These are phyloP conservation scores for Striga asiatica DNA, from an alignment of 257 asterid species.

Conservation along the genomic window DNA sequence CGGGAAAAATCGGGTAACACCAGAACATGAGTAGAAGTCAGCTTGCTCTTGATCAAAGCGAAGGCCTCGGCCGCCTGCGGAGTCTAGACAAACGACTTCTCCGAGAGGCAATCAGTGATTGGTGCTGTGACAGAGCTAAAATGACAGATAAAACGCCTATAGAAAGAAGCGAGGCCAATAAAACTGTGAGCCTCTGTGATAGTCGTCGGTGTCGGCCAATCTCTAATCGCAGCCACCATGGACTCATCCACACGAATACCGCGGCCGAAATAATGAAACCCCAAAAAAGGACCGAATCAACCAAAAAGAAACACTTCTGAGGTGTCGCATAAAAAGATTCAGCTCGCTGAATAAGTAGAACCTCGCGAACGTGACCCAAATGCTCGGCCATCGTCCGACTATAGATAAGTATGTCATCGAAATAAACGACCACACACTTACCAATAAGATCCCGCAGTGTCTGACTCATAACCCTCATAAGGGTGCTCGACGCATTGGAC, in stretches of 20 bases:
- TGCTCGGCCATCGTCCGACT: too few relatives aligned
- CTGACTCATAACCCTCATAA: too few relatives aligned
- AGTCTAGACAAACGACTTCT: not conserved
- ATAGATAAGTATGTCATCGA: too few relatives aligned
- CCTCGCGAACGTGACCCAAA: too few relatives aligned
- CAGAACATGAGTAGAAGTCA: not conserved
- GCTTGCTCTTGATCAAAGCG: not conserved
- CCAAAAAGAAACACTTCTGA: too few relatives aligned
- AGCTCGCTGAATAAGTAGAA: too few relatives aligned
- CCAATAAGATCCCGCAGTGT: too few relatives aligned
- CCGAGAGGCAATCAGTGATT: not conserved
- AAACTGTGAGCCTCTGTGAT: not conserved
- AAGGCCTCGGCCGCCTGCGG: not conserved
- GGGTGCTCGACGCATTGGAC: too few relatives aligned
- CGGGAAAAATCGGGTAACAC: not conserved
- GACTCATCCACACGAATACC: not conserved
- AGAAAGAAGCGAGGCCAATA: not conserved
- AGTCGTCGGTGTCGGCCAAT: not conserved
- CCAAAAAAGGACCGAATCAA: not conserved
- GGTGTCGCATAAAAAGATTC: not conserved
- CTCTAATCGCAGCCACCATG: not conserved
- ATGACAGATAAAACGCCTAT: not conserved
- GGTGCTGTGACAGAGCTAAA: not conserved
- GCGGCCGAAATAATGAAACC: not conserved
- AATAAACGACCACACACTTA: too few relatives aligned